Evolutionary conservation across 208 protist genomes (phyloP), one percentile per base, ranked within the genome.

Genomic region (Herpetomonas samuelpessoai): DNA sequence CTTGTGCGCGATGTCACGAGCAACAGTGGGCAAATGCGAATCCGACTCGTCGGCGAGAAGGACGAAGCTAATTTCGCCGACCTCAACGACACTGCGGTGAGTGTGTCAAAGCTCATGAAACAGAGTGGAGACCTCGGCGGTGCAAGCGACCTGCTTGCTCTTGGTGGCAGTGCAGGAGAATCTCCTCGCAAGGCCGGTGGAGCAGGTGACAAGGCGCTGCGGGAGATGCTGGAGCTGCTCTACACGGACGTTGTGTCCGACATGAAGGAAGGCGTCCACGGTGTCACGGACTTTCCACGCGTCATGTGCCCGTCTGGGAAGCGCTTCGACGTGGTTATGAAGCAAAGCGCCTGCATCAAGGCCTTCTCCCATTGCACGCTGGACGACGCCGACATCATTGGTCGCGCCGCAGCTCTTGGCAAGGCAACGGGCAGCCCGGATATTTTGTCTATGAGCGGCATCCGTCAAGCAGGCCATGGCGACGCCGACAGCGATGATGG

Each of bases 191-290:
- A 45, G 65, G 53, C 12, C 60, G 52, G 44, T 25, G 31, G 38
- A n/a, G 56, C 46, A 12, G 35, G 35, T 14, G 35, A 75, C 48
- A 35, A 62, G 24, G 64, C 76, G 14, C 74, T 92, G 22, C 45
- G 61, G 27, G 39, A 65, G 25, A 92, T 96, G 91, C 50, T 96
- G 49, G 83, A 92, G 62, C 74, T 91, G 76, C 81, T 96, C 24
- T 96, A 96, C 72, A 57, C 50, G 4, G 91, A 96, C 47, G 82
- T 91, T 3, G 76, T 81, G 9, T 57, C 55, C 3, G 87, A 93
- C 28, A 45, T 65, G 1, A 59, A 63, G 31, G 65, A 77, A 24
- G 83, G 83, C 12, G 66, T 80, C 18, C 54, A 55, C 2, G 65
- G 74, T 18, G 74, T 96, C 24, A 90, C 73, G 16, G 29, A 85